These are phyloP conservation scores for Dunaliella primolecta DNA, from an alignment of 139 green algal species.

Conservation along the genomic window DNA sequence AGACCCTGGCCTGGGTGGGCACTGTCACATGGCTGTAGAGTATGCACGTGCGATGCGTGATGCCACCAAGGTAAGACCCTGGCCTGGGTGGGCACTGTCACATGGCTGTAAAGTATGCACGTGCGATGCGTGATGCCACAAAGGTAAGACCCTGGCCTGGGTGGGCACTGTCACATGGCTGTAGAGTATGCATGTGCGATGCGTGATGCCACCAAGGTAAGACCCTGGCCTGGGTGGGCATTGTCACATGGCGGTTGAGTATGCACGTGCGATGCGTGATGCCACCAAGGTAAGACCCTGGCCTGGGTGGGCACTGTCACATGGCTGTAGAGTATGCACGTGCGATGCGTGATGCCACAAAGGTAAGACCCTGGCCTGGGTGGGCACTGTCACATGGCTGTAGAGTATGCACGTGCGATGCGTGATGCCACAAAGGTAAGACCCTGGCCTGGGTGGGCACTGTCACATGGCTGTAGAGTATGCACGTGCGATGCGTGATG, in stretches of 20 bases:
- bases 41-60: slow-evolving; percentile 7
- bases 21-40: slow-evolving; percentile 11
- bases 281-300: background rate
- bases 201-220: slow-evolving; percentile 5
- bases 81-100: background rate
- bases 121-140: slow-evolving; percentile 6
- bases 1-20: background rate
- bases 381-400: slow-evolving; percentile 1
- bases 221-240: background rate
- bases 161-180: slow-evolving; percentile 9
- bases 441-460: background rate
- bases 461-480: slow-evolving; percentile 11
- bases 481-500: slow-evolving; percentile 1
- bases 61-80: background rate
- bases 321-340: slow-evolving; percentile 10
- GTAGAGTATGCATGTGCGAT: slow-evolving; percentile 5
- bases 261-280: background rate
- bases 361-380: background rate
- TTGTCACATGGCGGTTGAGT: slow-evolving; percentile 11
- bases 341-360: slow-evolving; percentile 6
- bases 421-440: slow-evolving; percentile 7
- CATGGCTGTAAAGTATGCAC: slow-evolving; percentile 1
- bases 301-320: slow-evolving; percentile 6
- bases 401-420: slow-evolving; percentile 2
- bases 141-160: background rate